These are phyloP conservation scores for Aspergillus nomiae DNA, from an alignment of 2,329 filamentous ascomycete genomes.

Conservation along the genomic window DNA sequence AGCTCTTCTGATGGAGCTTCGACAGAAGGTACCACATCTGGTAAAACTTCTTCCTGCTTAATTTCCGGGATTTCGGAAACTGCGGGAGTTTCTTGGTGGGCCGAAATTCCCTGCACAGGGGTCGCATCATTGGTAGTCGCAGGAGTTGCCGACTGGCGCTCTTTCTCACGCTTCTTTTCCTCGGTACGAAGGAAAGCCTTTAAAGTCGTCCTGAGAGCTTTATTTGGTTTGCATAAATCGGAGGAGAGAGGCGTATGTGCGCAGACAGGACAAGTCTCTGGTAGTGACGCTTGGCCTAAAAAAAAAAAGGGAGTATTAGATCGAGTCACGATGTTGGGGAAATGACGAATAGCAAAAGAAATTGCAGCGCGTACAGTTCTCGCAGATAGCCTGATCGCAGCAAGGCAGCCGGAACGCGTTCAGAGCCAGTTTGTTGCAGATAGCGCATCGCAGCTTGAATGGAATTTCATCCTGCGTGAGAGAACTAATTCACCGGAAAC, in stretches of 20 bases:
- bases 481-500: constrained; percentile 56
- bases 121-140: constrained; percentile 27
- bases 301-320: constrained; percentile 1
- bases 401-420: constrained; percentile 91
- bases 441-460: constrained; percentile 93
- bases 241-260: constrained; percentile 85
- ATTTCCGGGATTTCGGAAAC: constrained; percentile 24
- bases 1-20: constrained; percentile 20
- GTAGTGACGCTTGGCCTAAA: constrained; percentile 72
- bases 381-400: constrained; percentile 94
- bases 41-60: constrained; percentile 7
- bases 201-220: constrained; percentile 87
- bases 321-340: neutral
- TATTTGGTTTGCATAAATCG: constrained; percentile 85
- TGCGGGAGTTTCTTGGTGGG: constrained; percentile 17
- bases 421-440: constrained; percentile 86
- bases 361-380: constrained; percentile 67
- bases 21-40: constrained; percentile 12
- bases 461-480: constrained; percentile 82
- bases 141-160: constrained; percentile 45
- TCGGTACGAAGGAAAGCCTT: constrained; percentile 87
- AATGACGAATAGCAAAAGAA: neutral
- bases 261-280: constrained; percentile 85
- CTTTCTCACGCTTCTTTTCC: constrained; percentile 81
- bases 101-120: constrained; percentile 23